A percentile compares a stretch with the other conserved stretches of the same genome.
Conservation (phyloP, 306 rosid species). For the Begonia fuchsioides region DNA sequence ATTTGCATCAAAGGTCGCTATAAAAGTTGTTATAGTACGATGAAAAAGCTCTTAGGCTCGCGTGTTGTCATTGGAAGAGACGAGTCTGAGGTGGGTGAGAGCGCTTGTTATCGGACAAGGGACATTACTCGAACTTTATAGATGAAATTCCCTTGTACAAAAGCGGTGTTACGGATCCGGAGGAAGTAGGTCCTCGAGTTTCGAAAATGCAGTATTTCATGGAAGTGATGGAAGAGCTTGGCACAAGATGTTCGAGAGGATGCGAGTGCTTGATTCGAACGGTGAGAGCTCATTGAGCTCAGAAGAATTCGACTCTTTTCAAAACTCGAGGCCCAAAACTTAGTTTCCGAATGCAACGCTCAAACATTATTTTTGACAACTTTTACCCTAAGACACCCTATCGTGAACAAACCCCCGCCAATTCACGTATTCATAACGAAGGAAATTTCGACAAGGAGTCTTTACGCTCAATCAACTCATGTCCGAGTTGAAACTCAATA, state of each 20-base stretch:
- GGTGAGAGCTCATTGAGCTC: conserved; percentile 56
- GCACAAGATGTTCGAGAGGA: conserved; percentile 74
- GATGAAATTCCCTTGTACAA: conserved; percentile 86
- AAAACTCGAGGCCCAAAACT: too few species aligned
- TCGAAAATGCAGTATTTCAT: conserved; percentile 10
- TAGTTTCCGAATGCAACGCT: too few species aligned
- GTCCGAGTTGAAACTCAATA: too few species aligned
- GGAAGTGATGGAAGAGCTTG: conserved; percentile 94
- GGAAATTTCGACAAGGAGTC: too few species aligned
- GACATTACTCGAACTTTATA: conserved; percentile 46
- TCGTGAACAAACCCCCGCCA: too few species aligned
- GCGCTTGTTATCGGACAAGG: conserved; percentile 62
- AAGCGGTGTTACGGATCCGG: conserved; percentile 73
- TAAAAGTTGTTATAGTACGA: conserved; percentile 77
- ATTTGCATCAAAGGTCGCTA: conserved; percentile 54
- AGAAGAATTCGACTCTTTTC: conserved; percentile 45
- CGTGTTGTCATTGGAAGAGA: conserved; percentile 51
- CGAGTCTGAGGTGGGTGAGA: conserved; percentile 34
- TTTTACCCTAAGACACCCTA: too few species aligned
- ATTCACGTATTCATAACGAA: too few species aligned
- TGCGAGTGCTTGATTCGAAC: conserved; percentile 46
- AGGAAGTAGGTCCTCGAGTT: conserved; percentile 44
- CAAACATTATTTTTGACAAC: too few species aligned
- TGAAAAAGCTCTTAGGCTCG: conserved; percentile 84
- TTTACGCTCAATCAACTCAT: too few species aligned